Conservation (phyloP, 768 basidiomycete genomes). For the Gloeostereum incarnatum region DNA sequence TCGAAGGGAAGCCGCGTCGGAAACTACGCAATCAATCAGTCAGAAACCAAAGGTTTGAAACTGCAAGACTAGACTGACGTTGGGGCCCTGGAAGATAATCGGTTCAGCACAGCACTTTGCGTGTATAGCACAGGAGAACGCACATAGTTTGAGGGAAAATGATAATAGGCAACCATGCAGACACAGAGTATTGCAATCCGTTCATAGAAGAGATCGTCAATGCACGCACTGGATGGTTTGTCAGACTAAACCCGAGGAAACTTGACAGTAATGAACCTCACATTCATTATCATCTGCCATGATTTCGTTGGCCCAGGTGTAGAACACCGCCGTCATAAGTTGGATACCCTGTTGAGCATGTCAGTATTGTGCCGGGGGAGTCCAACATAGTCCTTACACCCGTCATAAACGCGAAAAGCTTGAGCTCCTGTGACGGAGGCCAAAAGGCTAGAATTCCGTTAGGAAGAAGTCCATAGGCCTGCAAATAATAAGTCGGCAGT, state of each 20-base stretch:
- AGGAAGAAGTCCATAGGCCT: conserved; percentile 2
- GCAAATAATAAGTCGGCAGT: conserved; percentile 2
- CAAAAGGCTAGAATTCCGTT: conserved; percentile 15
- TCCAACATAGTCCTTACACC: conserved; percentile 4
- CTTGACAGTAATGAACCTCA: conserved; percentile 1
- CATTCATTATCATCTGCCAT: conserved; percentile 14
- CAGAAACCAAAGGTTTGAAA: not conserved
- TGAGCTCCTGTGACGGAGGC: conserved; percentile 13
- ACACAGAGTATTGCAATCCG: conserved; percentile 16
- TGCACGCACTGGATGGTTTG: conserved; percentile 11
- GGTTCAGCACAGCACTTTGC: conserved; percentile 2
- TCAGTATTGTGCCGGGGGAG: not conserved
- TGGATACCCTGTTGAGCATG: conserved; percentile 11
- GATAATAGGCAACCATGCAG: conserved; percentile 17
- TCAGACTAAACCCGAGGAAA: not conserved
- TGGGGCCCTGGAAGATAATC: conserved; percentile 9
- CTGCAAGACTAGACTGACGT: conserved; percentile 2
- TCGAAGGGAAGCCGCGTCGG: conserved; percentile 15
- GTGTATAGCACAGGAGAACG: conserved; percentile 1
- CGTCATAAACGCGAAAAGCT: conserved; percentile 16
- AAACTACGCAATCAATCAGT: conserved; percentile 1
- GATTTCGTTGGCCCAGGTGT: conserved; percentile 16
- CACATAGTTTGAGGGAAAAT: conserved; percentile 16
- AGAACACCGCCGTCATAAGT: conserved; percentile 17
- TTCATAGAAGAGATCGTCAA: conserved; percentile 17